Evolutionary conservation across 2,329 filamentous ascomycete species (phyloP).

Genomic region (Microdochium bolleyi): DNA sequence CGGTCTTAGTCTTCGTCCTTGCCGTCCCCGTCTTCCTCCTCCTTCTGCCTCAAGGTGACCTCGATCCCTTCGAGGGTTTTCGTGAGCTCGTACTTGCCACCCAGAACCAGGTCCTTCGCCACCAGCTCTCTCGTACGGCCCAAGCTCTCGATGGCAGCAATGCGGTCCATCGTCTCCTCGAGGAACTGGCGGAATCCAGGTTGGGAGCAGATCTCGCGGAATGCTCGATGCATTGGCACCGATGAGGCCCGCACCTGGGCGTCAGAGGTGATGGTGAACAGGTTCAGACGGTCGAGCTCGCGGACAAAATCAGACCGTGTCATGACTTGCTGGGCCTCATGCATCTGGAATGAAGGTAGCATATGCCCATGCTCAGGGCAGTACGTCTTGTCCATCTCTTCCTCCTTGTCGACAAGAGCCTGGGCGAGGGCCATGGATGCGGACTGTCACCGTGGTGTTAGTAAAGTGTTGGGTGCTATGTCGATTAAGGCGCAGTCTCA

Average conservation of each 20-base stretch:
- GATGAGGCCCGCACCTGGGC: slow-evolving; percentile 87
- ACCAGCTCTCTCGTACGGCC: slow-evolving; percentile 91
- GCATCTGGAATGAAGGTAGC: slow-evolving; percentile 72
- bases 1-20: no score
- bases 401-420: slow-evolving; percentile 78
- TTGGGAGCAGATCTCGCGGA: slow-evolving; percentile 71
- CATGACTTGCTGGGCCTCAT: slow-evolving; percentile 86
- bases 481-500: neutral
- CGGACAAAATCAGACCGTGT: slow-evolving; percentile 93
- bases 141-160: slow-evolving; percentile 86
- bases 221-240: slow-evolving; percentile 93
- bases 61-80: slow-evolving; percentile 21
- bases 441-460: slow-evolving; percentile 38
- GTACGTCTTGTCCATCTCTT: slow-evolving; percentile 57
- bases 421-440: slow-evolving; percentile 90
- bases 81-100: slow-evolving; percentile 67
- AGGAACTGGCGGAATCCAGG: slow-evolving; percentile 77
- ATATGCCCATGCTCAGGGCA: slow-evolving; percentile 61
- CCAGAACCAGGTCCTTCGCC: slow-evolving; percentile 85
- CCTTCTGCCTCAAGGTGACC: slow-evolving; percentile 33
- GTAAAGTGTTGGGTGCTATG: neutral
- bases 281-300: slow-evolving; percentile 83
- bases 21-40: slow-evolving; percentile 21
- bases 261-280: slow-evolving; percentile 86
- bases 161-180: slow-evolving; percentile 75